These are phyloP conservation scores for Diplosphaera chodatii DNA, from an alignment of 139 green algal genomes.

Conservation along the genomic window DNA sequence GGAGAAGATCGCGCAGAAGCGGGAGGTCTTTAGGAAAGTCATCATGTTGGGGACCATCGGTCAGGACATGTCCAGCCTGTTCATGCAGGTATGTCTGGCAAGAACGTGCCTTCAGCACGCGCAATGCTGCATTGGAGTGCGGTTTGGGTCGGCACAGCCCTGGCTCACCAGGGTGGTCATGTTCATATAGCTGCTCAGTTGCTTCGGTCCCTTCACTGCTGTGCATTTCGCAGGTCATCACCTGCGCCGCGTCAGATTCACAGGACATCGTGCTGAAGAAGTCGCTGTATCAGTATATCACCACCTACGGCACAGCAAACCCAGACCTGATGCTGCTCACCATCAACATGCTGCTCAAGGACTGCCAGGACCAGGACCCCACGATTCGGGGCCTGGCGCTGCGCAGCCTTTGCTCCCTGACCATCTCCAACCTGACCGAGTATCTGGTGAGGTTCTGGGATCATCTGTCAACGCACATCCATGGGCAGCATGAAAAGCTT, in stretches of 20 bases:
- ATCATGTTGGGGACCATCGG: slow-evolving; percentile 90
- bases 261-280: slow-evolving; percentile 80
- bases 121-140: too few relatives aligned
- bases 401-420: slow-evolving; percentile 80
- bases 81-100: slow-evolving; percentile 42
- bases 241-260: slow-evolving; percentile 49
- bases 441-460: slow-evolving; percentile 69
- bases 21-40: slow-evolving; percentile 74
- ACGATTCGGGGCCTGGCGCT: slow-evolving; percentile 90
- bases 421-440: slow-evolving; percentile 90
- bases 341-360: slow-evolving; percentile 54
- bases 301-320: slow-evolving; percentile 62
- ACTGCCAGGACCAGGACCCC: slow-evolving; percentile 83
- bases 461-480: background rate
- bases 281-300: slow-evolving; percentile 95
- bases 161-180: too few relatives aligned
- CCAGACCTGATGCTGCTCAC: slow-evolving; percentile 64
- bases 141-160: too few relatives aligned
- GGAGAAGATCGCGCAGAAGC: slow-evolving; percentile 38
- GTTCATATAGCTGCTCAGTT: background rate
- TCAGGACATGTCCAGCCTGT: slow-evolving; percentile 91
- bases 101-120: too few relatives aligned
- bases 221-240: slow-evolving; percentile 48
- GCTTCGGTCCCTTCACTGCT: background rate
- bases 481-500: too few relatives aligned